Percentiles rank a stretch among this genome's conserved stretches.
These are phyloP conservation scores for Saccharomycopsis babjevae DNA, from an alignment of 805 yeast species.

Conservation along the genomic window DNA sequence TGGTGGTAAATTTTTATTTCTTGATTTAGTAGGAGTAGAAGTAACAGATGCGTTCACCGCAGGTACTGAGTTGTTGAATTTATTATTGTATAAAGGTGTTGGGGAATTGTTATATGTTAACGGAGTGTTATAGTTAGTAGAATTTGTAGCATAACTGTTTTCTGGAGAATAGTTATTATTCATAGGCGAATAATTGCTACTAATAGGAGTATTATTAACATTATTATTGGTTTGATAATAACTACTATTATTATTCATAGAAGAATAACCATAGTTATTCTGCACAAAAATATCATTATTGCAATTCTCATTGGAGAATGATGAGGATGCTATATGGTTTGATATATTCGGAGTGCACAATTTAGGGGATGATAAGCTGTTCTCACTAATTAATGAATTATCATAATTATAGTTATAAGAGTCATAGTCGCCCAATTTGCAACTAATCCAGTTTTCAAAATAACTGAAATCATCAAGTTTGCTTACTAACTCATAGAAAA, in stretches of 20 bases:
- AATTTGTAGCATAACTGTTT: background rate
- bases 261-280: background rate
- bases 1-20: slow-evolving; percentile 18
- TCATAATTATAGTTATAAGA: background rate
- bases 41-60: too few relatives aligned
- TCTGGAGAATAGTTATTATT: slow-evolving; percentile 1
- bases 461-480: slow-evolving; percentile 26
- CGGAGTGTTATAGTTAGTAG: background rate
- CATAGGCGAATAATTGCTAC: background rate
- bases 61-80: background rate
- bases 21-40: background rate
- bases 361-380: slow-evolving; percentile 12
- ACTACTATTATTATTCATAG: background rate
- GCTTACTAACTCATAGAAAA: slow-evolving; percentile 28
- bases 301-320: background rate
- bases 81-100: background rate
- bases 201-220: background rate
- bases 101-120: background rate
- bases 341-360: slow-evolving; percentile 4
- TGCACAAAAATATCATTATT: background rate
- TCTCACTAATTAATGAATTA: background rate
- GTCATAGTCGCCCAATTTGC: slow-evolving; percentile 26
- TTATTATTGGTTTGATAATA: background rate
- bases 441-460: slow-evolving; percentile 24
- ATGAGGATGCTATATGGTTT: background rate